Conservation (phyloP, 2,329 filamentous ascomycete genomes). For the Trichothecium roseum region DNA sequence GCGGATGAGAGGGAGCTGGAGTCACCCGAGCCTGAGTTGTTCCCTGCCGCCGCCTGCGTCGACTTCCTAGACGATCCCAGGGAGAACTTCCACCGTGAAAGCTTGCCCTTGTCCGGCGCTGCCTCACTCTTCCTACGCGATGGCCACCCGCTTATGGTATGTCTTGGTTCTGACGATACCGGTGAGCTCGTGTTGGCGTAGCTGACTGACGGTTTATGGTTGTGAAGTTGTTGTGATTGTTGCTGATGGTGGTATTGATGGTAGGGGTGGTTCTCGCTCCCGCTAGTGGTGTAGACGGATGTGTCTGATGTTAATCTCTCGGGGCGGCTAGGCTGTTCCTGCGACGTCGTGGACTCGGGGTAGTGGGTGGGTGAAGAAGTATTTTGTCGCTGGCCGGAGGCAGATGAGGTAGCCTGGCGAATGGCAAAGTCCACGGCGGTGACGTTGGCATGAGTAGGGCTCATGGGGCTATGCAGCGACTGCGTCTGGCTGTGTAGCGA, state of each 20-base stretch:
- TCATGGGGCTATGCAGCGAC: background rate
- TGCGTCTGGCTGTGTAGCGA: background rate
- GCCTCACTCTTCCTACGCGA: too few relatives aligned
- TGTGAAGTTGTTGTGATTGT: too few relatives aligned
- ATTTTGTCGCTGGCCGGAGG: background rate
- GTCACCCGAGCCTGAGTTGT: slow-evolving; percentile 21
- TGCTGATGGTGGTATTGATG: too few relatives aligned
- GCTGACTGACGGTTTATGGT: too few relatives aligned
- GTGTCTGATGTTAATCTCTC: background rate
- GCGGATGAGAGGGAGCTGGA: slow-evolving; percentile 25
- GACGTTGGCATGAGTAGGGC: background rate
- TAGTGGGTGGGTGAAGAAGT: background rate
- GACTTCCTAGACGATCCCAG: too few relatives aligned
- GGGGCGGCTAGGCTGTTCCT: background rate
- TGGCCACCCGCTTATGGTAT: too few relatives aligned
- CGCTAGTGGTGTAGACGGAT: background rate
- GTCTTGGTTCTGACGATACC: too few relatives aligned
- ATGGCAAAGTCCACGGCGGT: too few relatives aligned
- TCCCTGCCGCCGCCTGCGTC: too few relatives aligned
- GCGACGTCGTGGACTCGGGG: background rate
- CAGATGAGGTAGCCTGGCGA: background rate
- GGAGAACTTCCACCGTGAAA: too few relatives aligned
- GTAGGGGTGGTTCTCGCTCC: too few relatives aligned
- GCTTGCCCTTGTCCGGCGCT: slow-evolving; percentile 5
- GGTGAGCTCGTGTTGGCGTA: too few relatives aligned